Conservation (phyloP, 495 filamentous ascomycete genomes). For the Chlorociboria aeruginascens region DNA sequence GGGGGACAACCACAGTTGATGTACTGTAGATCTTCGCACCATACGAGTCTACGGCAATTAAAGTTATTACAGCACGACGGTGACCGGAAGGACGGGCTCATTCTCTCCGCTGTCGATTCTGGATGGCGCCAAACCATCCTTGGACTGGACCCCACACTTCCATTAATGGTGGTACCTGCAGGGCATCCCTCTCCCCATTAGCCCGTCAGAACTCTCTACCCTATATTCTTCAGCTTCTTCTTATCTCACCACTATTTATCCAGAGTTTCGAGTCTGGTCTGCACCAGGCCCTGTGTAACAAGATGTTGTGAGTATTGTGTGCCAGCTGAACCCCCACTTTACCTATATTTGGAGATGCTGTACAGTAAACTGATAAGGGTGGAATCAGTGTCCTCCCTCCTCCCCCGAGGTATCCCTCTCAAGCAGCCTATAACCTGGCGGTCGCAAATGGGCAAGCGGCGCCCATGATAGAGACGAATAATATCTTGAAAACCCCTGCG, state of each 20-base stretch:
- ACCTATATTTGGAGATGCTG: conserved; percentile 1
- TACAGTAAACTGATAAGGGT: conserved; percentile 17
- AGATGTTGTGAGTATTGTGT: conserved; percentile 17
- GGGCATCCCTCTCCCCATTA: not conserved
- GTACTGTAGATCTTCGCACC: not conserved
- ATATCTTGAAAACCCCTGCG: conserved; percentile 66
- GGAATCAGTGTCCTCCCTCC: conserved; percentile 30
- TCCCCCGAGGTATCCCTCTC: conserved; percentile 68
- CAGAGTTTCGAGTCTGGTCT: conserved; percentile 4
- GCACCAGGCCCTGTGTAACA: conserved; percentile 5
- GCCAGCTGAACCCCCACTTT: not conserved
- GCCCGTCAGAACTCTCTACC: not conserved
- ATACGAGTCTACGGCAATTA: no score
- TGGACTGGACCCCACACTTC: no score
- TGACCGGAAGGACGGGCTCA: no score
- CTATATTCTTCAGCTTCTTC: not conserved
- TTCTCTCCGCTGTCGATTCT: no score
- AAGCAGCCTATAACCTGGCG: conserved; percentile 51
- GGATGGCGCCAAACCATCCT: no score
- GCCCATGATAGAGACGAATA: conserved; percentile 84
- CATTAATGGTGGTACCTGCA: no score
- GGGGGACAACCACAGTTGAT: not conserved
- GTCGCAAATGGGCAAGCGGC: conserved; percentile 48
- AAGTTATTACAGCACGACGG: no score
- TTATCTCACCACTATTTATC: not conserved